Evolutionary conservation across 805 yeast species (phyloP).

Genomic region (Cyberlindnera maritima): DNA sequence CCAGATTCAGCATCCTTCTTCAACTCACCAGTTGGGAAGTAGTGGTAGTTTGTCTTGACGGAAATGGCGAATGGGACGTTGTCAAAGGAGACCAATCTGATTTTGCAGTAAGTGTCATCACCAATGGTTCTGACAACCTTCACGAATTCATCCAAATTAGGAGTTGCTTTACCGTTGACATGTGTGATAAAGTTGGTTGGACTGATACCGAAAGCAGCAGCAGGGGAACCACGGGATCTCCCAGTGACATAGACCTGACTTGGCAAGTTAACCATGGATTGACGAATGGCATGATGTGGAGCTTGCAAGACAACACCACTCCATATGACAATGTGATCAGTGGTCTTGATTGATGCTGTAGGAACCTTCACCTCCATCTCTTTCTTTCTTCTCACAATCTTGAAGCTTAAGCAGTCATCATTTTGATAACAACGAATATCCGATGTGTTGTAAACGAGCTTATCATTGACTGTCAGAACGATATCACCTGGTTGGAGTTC

Average conservation of each 20-base stretch:
- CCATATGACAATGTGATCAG: constrained; percentile 73
- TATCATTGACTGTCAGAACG: constrained; percentile 64
- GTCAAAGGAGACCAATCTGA: constrained; percentile 81
- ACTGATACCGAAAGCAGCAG: constrained; percentile 73
- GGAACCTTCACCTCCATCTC: constrained; percentile 61
- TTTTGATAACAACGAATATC: constrained; percentile 45
- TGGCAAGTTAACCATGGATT: constrained; percentile 72
- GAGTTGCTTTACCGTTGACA: constrained; percentile 74
- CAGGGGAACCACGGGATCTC: constrained; percentile 80
- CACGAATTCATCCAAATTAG: constrained; percentile 65
- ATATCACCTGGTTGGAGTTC: constrained; percentile 65
- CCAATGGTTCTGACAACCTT: constrained; percentile 65
- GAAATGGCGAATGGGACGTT: constrained; percentile 85
- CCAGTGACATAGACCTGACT: constrained; percentile 81
- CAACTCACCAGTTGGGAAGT: constrained; percentile 72
- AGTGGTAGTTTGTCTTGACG: constrained; percentile 82
- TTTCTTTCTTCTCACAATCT: constrained; percentile 68
- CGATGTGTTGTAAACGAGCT: constrained; percentile 60
- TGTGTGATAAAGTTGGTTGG: constrained; percentile 86
- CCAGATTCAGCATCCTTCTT: constrained; percentile 44
- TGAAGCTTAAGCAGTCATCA: constrained; percentile 47
- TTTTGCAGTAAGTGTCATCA: constrained; percentile 76
- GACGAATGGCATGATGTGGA: constrained; percentile 93
- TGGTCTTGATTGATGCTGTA: constrained; percentile 58
- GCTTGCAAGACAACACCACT: constrained; percentile 79